A percentile compares a stretch with the other conserved stretches of the same genome.
Conservation (phyloP, 257 asterid genomes). For the Penstemon eatonii region DNA sequence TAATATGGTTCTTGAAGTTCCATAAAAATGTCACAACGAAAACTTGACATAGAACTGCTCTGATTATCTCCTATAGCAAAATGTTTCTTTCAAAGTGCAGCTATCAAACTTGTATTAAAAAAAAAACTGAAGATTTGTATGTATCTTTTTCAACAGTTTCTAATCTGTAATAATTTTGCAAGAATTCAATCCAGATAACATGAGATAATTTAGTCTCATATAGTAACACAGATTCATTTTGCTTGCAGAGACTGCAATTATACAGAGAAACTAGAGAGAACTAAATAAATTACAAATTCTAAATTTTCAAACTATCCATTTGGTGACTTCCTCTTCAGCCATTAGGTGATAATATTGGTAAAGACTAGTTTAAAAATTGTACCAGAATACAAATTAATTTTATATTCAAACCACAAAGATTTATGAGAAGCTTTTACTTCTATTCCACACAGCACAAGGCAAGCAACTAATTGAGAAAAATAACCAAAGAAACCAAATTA, state of each 20-base stretch:
- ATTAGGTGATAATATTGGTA: neutral
- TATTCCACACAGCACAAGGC: slow-evolving; percentile 14
- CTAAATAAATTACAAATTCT: neutral
- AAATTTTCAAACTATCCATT: slow-evolving; percentile 14
- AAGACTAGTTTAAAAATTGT: neutral
- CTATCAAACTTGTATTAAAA: neutral
- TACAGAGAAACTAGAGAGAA: neutral
- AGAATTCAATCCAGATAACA: neutral
- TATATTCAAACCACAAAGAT: neutral
- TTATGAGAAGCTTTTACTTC: neutral
- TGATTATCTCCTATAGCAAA: neutral
- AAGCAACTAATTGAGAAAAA: slow-evolving; percentile 24
- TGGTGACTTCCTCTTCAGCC: neutral
- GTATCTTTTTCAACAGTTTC: neutral
- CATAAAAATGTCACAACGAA: neutral
- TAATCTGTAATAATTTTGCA: neutral
- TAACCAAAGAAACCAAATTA: slow-evolving; percentile 32
- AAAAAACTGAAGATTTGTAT: neutral
- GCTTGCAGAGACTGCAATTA: slow-evolving; percentile 11
- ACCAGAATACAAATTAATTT: neutral
- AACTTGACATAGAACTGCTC: neutral
- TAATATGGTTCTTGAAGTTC: neutral
- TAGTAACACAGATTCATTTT: neutral
- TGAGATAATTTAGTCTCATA: slow-evolving; percentile 1
- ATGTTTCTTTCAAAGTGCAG: neutral